Evolutionary conservation across 495 filamentous ascomycete genomes (phyloP), one percentile per base, ranked within the genome.

Genomic region (Sordaria brevicollis): DNA sequence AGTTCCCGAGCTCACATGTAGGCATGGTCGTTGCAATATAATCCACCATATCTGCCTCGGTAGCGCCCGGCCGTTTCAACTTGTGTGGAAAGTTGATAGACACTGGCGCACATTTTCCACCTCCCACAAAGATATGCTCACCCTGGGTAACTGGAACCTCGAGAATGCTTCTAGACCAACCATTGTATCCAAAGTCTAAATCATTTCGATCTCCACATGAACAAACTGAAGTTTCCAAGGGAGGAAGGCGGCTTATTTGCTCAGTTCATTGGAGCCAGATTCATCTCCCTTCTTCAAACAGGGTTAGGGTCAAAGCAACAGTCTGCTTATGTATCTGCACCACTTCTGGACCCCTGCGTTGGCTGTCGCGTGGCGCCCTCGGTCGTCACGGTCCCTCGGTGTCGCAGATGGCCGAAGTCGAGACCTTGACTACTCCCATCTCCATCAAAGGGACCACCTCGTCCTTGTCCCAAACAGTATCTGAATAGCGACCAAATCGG

Each of bases 401-500:
- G 21, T 57, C 43, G 67, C 67, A 37, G 29, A 65, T 67, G 19
- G 21, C 67, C 62, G n/a, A 69, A 37, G 38, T 43, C 69, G 29
- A 38, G 33, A 33, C 67, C 39, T 43, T 8, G 38, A n/a, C 25
- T 19, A 38, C 4, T 36, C 17, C 35, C 68, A 36, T 11, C 39
- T 35, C 33, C 10, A 19, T 31, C 49, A 62, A 62, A 62, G 49
- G 49, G 49, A 62, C 49, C 21, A 3, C 49, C 49, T 33, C 49
- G 49, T 62, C 11, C 49, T 62, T 62, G 25, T 72, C 71, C 71
- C 68, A 49, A 72, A 49, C 31, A 38, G 71, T 70, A 57, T 54
- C 65, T 72, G 71, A 72, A 72, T 72, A 72, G 65, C 62, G n/a
- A 43, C 62, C 65, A 29, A 54, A 70, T 70, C 39, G 57, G 70